phyloP scores from a whole-genome alignment of 192 early-diverging fungal species.

The Podila horticola region DNA sequence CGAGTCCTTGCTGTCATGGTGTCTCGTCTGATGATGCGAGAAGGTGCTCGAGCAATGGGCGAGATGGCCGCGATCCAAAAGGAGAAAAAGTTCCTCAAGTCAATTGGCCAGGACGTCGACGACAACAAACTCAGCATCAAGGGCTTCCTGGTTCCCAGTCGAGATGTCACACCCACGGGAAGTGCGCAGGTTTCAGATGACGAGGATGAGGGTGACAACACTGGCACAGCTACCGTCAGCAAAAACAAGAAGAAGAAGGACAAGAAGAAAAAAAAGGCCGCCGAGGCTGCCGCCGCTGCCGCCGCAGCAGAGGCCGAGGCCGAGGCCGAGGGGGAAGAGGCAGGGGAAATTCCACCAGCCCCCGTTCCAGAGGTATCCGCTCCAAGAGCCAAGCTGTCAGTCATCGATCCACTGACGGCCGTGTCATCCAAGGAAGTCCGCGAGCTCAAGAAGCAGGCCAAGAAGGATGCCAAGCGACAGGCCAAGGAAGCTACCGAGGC shows the following conservation, averaged over 20 bases:
- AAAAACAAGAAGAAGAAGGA: conserved; percentile 60
- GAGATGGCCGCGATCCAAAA: conserved; percentile 63
- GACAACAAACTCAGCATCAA: conserved; percentile 36
- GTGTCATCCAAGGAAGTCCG: conserved; percentile 34
- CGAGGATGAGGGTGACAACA: conserved; percentile 14
- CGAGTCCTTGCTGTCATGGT: conserved; percentile 76
- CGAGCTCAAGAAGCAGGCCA: conserved; percentile 44
- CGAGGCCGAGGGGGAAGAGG: not conserved
- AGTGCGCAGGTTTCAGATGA: conserved; percentile 39
- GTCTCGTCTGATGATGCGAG: conserved; percentile 78
- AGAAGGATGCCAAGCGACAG: conserved; percentile 47
- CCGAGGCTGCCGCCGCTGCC: conserved; percentile 24
- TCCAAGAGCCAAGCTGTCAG: not conserved
- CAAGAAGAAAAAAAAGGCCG: conserved; percentile 45
- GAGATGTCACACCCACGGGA: conserved; percentile 38
- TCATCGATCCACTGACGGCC: conserved; percentile 1
- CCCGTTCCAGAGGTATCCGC: not conserved
- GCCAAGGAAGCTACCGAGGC: conserved; percentile 44
- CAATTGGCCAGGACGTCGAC: conserved; percentile 56
- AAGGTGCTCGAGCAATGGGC: conserved; percentile 76
- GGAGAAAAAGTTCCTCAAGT: conserved; percentile 62
- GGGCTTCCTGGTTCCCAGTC: conserved; percentile 38
- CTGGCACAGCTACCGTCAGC: conserved; percentile 11
- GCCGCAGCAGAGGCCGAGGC: not conserved
- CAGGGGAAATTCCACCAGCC: not conserved